A percentile compares a stretch with the other conserved stretches of the same genome.
These are phyloP conservation scores for Lodderomyces margitis DNA, from an alignment of 1,139 yeast genomes.

Conservation along the genomic window DNA sequence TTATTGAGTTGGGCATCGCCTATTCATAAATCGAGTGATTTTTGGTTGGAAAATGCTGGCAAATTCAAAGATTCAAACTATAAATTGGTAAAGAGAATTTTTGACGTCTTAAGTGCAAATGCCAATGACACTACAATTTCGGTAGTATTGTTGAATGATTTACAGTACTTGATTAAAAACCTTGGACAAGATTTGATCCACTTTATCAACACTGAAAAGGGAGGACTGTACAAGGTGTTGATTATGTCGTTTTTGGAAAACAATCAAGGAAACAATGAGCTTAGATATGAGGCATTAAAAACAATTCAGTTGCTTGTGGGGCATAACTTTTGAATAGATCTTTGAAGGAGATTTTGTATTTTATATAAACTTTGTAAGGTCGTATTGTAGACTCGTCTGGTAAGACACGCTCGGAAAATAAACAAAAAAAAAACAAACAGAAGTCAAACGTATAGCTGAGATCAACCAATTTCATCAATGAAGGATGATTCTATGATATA, in stretches of 20 bases:
- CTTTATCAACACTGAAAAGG: constrained; percentile 64
- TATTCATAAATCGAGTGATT: constrained; percentile 81
- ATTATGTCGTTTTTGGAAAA: constrained; percentile 83
- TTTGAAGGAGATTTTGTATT: neutral
- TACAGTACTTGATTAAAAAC: constrained; percentile 42
- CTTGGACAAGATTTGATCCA: constrained; percentile 64
- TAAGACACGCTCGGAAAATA: no score
- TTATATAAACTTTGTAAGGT: no score
- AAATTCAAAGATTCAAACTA: constrained; percentile 77
- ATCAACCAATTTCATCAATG: constrained; percentile 21
- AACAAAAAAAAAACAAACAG: neutral
- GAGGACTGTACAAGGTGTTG: constrained; percentile 57
- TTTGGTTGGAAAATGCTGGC: constrained; percentile 82
- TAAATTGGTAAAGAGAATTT: constrained; percentile 59
- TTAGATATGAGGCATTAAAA: constrained; percentile 90
- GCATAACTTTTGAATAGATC: constrained; percentile 35
- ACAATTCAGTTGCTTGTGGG: constrained; percentile 92
- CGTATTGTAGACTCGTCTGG: no score
- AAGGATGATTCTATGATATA: constrained; percentile 17
- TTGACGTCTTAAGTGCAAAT: constrained; percentile 32
- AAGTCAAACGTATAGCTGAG: neutral
- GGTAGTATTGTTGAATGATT: constrained; percentile 55
- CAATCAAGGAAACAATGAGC: constrained; percentile 70
- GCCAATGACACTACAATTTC: constrained; percentile 24
- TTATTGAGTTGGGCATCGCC: constrained; percentile 84